Evolutionary conservation across 1,284 basidiomycete genomes (phyloP), one percentile per base, ranked within the genome.

Genomic region (Ceratobasidium sp.): DNA sequence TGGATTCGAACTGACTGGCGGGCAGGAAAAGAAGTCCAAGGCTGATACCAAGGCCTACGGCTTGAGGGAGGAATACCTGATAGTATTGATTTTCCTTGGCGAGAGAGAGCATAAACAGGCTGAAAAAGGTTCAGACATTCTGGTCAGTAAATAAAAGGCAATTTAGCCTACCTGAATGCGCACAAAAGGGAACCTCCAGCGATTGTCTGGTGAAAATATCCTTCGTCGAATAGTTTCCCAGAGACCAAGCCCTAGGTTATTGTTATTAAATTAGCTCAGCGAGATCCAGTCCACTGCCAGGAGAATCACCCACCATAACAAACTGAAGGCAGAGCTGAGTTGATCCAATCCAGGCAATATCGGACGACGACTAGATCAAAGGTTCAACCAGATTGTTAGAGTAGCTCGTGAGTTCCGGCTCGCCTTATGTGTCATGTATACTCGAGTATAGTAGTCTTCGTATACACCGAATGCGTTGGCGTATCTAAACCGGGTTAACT

Each of bases 21-120:
- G 32, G 50, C 23, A 86, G 87, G 78, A 83, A 85, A 26, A 82
- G 78, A 35, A 84, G 76, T 6, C 85, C 86, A 47, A 81, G 77
- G 4, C 83, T 84, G 18, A 85, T 77, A 2, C 85, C 85, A 16
- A 83, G 76, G 0, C 82, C 83, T 14, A 86, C 70, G 0, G 85
- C 86, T 76, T 83, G 83, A 8, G 77, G 78, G 26, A 84, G 79
- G 73, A 83, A 80, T 63, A 80, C 82, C 73, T 82, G 82, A 76
- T 82, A 84, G 47, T 76, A 81, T 13, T 81, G 78, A 28, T 79
- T 75, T 14, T 69, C 75, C 63, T 81, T 76, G 6, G 79, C 76
- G 6, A 83, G 74, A 52, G 83, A 83, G 38, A 83, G 78, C 76
- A 83, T 77, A 79, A 83, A 82, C 73, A 80, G 78, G n/a, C 55